Base-by-base conservation (phyloP, 2,329 filamentous ascomycete genomes). In the Trichothecium sympodiale region DNA sequence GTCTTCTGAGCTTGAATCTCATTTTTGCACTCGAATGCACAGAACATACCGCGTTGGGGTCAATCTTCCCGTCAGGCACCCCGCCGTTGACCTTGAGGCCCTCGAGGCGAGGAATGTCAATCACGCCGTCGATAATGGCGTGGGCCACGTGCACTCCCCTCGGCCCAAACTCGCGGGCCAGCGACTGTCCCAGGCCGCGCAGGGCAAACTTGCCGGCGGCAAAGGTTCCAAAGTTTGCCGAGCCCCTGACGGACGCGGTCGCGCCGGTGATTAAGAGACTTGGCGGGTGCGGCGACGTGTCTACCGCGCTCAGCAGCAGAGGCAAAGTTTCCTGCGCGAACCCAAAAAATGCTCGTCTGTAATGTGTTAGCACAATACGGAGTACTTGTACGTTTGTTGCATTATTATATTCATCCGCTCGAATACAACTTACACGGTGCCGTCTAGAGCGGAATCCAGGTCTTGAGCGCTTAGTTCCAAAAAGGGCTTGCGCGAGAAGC, bases 201-300 rank as follows among this genome's bases (percentile, higher is more conserved):
- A 82, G 62, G 4, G 83, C 85, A 53, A 86, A 93, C 54, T 93
- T 94, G 18, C 80, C 81, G 3, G 77, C 74, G 0, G 85, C 80
- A 50, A 94, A 94, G 7, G 71, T 61, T 1, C 76, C 64, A 55
- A 86, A 82, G 10, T 65, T 62, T 1, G 83, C 77, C 9, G 76
- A 80, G 4, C 82, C 83, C 48, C 79, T 81, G 14, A 89, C 46
- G 0, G 80, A 84, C 0, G 85, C 87, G 0, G 87, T 94, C 0
- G 87, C 86, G 23, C 87, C 87, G 0, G 87, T 94, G 57, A 93
- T 83, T 49, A 94, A 80, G 15, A 94, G 64, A 1, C 81, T 80
- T 0, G 86, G 86, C 4, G 86, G 83, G 50, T 85, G 59, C 23
- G 70, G 64, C 0, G 71, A 56, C 30, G 62, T 59, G 0, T 56